Percentiles rank a stretch among this genome's conserved stretches.
phyloP scores from a whole-genome alignment of 78 protist genomes.

The Pigoraptor vietnamica region DNA sequence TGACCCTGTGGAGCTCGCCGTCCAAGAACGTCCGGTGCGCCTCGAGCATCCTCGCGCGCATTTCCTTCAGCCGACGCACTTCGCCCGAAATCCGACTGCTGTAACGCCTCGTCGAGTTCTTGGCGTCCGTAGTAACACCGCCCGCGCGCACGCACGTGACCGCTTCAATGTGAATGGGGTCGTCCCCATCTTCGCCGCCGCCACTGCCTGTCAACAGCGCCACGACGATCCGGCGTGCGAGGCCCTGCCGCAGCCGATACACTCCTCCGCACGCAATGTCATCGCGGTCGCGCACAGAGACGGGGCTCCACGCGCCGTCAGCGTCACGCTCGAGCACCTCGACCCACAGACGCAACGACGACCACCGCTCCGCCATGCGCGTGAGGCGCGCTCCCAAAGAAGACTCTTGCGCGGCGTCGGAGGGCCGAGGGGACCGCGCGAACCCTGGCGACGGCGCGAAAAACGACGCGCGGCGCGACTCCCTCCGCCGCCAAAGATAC shows the following conservation, averaged over 20 bases:
- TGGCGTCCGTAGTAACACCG: not conserved
- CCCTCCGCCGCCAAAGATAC: not conserved
- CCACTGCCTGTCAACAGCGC: not conserved
- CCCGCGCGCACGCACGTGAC: not conserved
- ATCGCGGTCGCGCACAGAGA: not conserved
- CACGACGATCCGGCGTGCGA: not conserved
- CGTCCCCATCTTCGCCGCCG: not conserved
- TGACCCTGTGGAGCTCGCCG: not conserved
- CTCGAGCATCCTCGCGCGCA: not conserved
- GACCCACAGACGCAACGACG: not conserved
- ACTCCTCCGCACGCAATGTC: not conserved
- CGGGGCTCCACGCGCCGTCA: not conserved
- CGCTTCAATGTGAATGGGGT: not conserved
- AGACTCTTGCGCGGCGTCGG: not conserved
- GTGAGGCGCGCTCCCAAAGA: not conserved
- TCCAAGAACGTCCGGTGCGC: not conserved
- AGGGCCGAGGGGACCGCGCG: not conserved
- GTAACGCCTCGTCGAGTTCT: not conserved
- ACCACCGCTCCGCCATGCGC: not conserved
- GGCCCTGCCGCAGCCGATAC: not conserved
- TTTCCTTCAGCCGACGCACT: not conserved
- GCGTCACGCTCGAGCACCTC: not conserved
- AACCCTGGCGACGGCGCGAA: not conserved
- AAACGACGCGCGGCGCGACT: not conserved
- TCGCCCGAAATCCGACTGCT: not conserved